Percentiles rank a stretch among this genome's conserved stretches.
Evolutionary conservation across 371 early-diverging fungal species (phyloP).

Genomic region (Saksenaea vasiformis): DNA sequence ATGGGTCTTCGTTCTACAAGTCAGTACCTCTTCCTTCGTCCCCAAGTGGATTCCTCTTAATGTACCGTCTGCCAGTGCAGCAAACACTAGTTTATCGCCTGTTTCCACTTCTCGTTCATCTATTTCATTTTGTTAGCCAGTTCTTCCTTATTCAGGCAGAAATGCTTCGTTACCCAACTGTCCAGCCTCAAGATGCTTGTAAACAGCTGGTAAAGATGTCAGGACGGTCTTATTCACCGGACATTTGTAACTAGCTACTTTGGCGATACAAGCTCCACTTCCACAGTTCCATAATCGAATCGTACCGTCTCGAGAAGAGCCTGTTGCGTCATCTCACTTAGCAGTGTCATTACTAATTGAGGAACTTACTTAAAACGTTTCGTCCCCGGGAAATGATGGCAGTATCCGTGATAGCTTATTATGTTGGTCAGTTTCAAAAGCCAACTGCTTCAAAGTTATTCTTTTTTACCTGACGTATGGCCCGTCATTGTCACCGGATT

Average conservation of each 20-base stretch:
- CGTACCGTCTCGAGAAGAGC: conserved; percentile 60
- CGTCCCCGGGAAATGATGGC: conserved; percentile 58
- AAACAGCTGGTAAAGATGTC: conserved; percentile 22
- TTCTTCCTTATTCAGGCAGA: no score
- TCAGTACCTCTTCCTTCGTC: conserved; percentile 53
- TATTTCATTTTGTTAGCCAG: conserved; percentile 7
- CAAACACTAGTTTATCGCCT: conserved; percentile 48
- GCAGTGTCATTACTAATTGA: not conserved
- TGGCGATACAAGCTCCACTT: conserved; percentile 42
- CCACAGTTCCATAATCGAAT: conserved; percentile 63
- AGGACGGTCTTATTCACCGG: conserved; percentile 43
- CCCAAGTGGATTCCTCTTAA: conserved; percentile 55
- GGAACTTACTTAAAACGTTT: conserved; percentile 57
- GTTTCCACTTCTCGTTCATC: conserved; percentile 59
- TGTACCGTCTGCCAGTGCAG: conserved; percentile 47
- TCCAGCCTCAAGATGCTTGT: conserved; percentile 15
- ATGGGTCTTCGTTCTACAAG: not conserved
- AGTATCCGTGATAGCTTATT: conserved; percentile 57
- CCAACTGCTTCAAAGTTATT: not conserved
- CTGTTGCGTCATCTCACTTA: conserved; percentile 16
- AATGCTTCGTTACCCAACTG: conserved; percentile 11
- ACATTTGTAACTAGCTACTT: conserved; percentile 26
- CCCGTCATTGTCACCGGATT: conserved; percentile 76
- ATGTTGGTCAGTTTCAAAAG: not conserved
- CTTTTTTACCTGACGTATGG: conserved; percentile 61